phyloP scores from a whole-genome alignment of 108 stramenopile genomes.

The Tribonema minus region DNA sequence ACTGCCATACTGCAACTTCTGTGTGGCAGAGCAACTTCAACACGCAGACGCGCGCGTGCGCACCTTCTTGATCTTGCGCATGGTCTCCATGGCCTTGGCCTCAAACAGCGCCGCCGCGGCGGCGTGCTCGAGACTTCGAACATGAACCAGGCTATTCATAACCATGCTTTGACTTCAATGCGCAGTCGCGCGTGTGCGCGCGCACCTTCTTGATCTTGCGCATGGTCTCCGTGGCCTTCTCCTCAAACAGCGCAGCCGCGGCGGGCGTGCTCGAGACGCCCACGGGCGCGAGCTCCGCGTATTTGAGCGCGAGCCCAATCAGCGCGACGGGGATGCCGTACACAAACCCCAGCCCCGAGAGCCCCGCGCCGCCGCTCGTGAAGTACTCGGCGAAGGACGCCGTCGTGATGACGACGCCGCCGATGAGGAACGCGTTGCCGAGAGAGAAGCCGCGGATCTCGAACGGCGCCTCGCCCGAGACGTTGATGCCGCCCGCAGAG shows the following conservation, averaged over 20 bases:
- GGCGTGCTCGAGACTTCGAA: slow-evolving; percentile 41
- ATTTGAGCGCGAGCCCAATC: slow-evolving; percentile 86
- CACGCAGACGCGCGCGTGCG: too few relatives aligned
- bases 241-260: slow-evolving; percentile 63
- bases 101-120: slow-evolving; percentile 65
- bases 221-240: slow-evolving; percentile 77
- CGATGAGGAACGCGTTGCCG: slow-evolving; percentile 75
- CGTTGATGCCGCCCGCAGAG: slow-evolving; percentile 86
- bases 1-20: too few relatives aligned
- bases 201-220: neutral
- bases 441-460: slow-evolving; percentile 95
- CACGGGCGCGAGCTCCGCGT: slow-evolving; percentile 92
- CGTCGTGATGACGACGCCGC: slow-evolving; percentile 70
- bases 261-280: slow-evolving; percentile 54
- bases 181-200: too few relatives aligned
- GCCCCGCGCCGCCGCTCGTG: slow-evolving; percentile 68
- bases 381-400: slow-evolving; percentile 85
- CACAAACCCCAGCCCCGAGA: slow-evolving; percentile 89
- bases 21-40: too few relatives aligned
- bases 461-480: slow-evolving; percentile 92
- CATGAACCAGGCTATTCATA: too few relatives aligned
- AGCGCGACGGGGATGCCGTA: slow-evolving; percentile 92
- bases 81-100: slow-evolving; percentile 76
- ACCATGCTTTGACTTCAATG: neutral
- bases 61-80: neutral